Base-by-base conservation (phyloP, 2,329 filamentous ascomycete genomes). In the Xylaria sp. region DNA sequence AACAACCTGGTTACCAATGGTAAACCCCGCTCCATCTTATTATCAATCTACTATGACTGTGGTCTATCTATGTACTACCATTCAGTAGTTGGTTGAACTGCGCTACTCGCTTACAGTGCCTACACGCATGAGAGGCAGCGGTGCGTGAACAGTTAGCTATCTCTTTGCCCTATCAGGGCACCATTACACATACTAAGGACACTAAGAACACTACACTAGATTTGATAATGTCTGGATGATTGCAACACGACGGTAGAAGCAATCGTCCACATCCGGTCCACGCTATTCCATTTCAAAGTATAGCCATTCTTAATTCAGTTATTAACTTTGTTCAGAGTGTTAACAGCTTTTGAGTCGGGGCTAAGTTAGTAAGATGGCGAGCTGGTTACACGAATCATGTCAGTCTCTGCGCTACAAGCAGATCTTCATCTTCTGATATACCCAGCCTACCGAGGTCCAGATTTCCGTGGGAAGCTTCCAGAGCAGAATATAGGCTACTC, bases 351-450 rank as follows among this genome's bases (percentile, higher is more conserved):
- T 17, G 23, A 11, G 45, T 45, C 61, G 56, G 49, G 40, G 52
- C 51, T 19, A 52, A 57, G 35, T 43, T 51, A 55, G 38, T 56
- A 37, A 45, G 31, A n/a, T 50, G 49, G 45, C 51, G 17, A 49
- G 17, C 45, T 28, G 25, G n/a, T 19, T 37, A 33, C 61, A 37
- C 57, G 61, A 64, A 60, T 64, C 61, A 64, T 61, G 57, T 28
- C 35, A 31, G 19, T 19, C 47, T 3, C 47, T 21, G 28, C 28
- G 9, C 28, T 17, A 12, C 23, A 21, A 61, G 61, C 42, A 57
- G 61, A 61, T 64, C 61, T 43, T 61, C 52, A 60, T 64, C 40
- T 64, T 52, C 49, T 15, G 12, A 12, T 35, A 9, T 40, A 23
- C 33, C 45, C 28, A 43, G 31, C 35, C 17, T 43, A 31, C 21